Base-by-base conservation (phyloP, 1,284 basidiomycete genomes). In the Peniophora sp. region DNA sequence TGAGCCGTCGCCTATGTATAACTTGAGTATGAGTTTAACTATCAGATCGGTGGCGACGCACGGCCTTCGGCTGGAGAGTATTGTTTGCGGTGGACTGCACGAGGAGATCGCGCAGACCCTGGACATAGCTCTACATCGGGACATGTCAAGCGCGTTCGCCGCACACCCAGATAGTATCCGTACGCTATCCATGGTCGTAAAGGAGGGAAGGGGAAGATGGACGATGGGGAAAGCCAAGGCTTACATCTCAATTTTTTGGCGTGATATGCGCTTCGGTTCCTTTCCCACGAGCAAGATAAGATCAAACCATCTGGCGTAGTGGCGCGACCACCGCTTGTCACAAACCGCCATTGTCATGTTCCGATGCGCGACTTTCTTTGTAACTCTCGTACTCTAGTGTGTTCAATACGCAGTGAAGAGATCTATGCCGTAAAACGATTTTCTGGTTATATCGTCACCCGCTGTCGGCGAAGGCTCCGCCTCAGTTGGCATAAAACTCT, bases 41-140 rank as follows among this genome's bases (percentile, higher is more conserved):
- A 49, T 11, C 39, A 20, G 36, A 23, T 52, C 42, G 42, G 35
- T 32, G 23, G 51, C 53, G 47, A 52, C 90, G 65, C 69, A 95
- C 92, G 62, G 85, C 79, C 75, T 96, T 95, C 67, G 97, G 81
- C 62, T 85, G 75, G 55, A 77, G 75, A 37, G 94, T 97, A 72
- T 97, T 91, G 60, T 88, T 89, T 51, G 88, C 83, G 52, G 86
- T 89, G 32, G 86, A 88, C 64, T 92, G 89, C 58, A 87, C 71
- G 51, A 97, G 83, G 54, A 96, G 81, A 68, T 79, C 76, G 71
- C 94, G 90, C 56, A 97, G 74, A 60, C 79, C 80, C 69, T 92
- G 83, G 57, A 87, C 78, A 62, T 45, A 45, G 43, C 23, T 45
- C 43, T 22, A 22, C 17, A 23, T 32, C 27, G 27, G 12, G 6